Evolutionary conservation across 164 flowering plant species (phyloP), one percentile per base, ranked within the genome.

Genomic region (Stephania yunnanensis): DNA sequence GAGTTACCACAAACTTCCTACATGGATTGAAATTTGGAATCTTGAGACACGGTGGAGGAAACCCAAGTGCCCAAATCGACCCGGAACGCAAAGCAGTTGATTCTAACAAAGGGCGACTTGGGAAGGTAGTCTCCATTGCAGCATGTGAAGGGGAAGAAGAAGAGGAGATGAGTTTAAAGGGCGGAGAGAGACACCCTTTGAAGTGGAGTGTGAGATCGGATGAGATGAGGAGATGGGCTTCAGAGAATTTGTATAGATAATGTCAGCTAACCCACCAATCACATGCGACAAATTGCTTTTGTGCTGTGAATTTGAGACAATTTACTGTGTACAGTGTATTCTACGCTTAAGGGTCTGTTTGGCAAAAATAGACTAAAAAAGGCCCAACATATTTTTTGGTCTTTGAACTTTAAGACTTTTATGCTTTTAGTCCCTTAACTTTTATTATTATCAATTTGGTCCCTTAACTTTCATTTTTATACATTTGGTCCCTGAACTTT

Each of bases 1-100:
- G 86, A 0, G 81, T 78, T 42, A 88, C 75, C 42, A 77, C 22
- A n/a, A 74, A 22, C 68, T 74, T 79, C 31, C 72, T 71, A 50
- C 19, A 31, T 61, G 15, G 78, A 6, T 67, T 78, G 42, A 78
- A 22, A 63, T 72, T 31, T 61, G 71, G 79, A 66, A 75, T 58
- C 70, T 78, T 85, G 19, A 79, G 68, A 69, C 72, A 71, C 3
- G 84, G 87, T 1, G 78, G 75, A 70, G 88, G 83, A 73, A 80
- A 82, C 46, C 85, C 87, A 68, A 79, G 68, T 36, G 80, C 78
- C 9, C 88, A 84, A 44, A 82, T 73, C 19, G 89, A 82, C 13
- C 83, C 79, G 45, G 65, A 75, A 45, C 69, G 69, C 58, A 78
- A 55, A 58, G 44, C 67, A 45, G 79, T 68, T 42, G 75, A 19